Evolutionary conservation across 257 asterid species (phyloP), one percentile per base, ranked within the genome.

Genomic region (Avicennia marina): DNA sequence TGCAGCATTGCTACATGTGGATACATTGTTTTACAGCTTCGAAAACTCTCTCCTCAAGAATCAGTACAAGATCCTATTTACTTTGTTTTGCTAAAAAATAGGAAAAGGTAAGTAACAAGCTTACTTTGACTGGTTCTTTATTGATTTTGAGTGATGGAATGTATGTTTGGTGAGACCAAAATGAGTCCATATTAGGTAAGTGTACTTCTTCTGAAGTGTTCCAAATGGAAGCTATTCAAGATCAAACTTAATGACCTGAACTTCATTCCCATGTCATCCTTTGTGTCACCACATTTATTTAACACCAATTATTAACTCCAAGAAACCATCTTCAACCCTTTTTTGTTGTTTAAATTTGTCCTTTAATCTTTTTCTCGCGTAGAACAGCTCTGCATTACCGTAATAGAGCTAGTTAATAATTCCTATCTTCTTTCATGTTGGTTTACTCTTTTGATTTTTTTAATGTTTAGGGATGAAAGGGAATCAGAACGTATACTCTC

Each of bases 1-100:
- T 54, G 79, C 96, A 90, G 98, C 87, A 77, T 87, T 70, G 64
- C 89, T n/a, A 63, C 94, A 17, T 82, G 91, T 67, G 72, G 67
- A 31, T 90, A 87, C 76, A 75, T 90, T 38, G 78, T 81, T 26
- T 15, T 84, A 64, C 95, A 87, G 72, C 72, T 90, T 39, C 56
- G 75, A 48, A 81, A 67, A 77, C 81, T 84, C 33, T 73, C 91
- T 70, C 75, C 87, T 62, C 78, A 77, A 46, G 95, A 84, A 72
- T 82, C 89, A 50, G 38, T 44, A 16, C 78, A 82, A 54, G 95
- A 90, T 72, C 94, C 94, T 45, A 63, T 84, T 48, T 90, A 82
- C 80, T 85, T 72, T 71, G 91, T 90, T 62, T 67, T 90, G 75
- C 67, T 73, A 21, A 75, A 71, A 44, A 79, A 40, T 17, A 76